A percentile compares a stretch with the other conserved stretches of the same genome.
phyloP scores from a whole-genome alignment of 805 yeast species.

The Candida peoriensis region DNA sequence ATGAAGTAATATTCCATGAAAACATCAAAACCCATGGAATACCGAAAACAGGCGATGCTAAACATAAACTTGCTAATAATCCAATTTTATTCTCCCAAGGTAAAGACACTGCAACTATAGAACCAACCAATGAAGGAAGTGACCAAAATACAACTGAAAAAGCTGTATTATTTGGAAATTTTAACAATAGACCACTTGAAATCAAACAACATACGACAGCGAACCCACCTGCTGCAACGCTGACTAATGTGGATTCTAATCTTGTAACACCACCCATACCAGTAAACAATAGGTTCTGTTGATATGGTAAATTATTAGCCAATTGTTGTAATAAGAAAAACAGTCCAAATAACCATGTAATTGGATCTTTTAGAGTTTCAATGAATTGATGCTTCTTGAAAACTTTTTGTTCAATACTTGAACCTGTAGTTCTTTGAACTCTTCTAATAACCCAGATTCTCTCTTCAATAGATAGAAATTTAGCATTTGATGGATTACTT shows the following conservation, averaged over 20 bases:
- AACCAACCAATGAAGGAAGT: conserved; percentile 40
- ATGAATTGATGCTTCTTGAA: conserved; percentile 37
- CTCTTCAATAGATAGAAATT: conserved; percentile 41
- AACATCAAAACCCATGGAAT: conserved; percentile 35
- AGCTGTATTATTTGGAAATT: conserved; percentile 31
- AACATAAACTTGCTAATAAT: conserved; percentile 40
- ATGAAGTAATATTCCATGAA: conserved; percentile 30
- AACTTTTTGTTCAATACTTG: conserved; percentile 39
- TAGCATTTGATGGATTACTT: conserved; percentile 49
- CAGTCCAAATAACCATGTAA: conserved; percentile 29
- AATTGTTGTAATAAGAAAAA: conserved; percentile 38
- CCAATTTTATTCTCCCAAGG: conserved; percentile 42
- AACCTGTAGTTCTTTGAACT: conserved; percentile 32
- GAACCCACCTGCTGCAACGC: conserved; percentile 51
- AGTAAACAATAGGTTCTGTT: conserved; percentile 43
- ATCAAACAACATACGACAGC: conserved; percentile 36
- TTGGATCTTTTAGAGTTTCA: conserved; percentile 41
- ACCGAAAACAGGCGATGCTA: conserved; percentile 43
- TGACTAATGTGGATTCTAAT: conserved; percentile 45
- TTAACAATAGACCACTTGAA: conserved; percentile 30
- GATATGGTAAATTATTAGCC: conserved; percentile 50
- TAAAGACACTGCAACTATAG: conserved; percentile 40
- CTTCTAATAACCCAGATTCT: conserved; percentile 45
- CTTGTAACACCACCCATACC: conserved; percentile 40
- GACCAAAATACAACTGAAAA: conserved; percentile 34